Percentiles rank a stretch among this genome's conserved stretches.
Conservation (phyloP, 495 filamentous ascomycete genomes). For the Eremomyces bilateralis region DNA sequence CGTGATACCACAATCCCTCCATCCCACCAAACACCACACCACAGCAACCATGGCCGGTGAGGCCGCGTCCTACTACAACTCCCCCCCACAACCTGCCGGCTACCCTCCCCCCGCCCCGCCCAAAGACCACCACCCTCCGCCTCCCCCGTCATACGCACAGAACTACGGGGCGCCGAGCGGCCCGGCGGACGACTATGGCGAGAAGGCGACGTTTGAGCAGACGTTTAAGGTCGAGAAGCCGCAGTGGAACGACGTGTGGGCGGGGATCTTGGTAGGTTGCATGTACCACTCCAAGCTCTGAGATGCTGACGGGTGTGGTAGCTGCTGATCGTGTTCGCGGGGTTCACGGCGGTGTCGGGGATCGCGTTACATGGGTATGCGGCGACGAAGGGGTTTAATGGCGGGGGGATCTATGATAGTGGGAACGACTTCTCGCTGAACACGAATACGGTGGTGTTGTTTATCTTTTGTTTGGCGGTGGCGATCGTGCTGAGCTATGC, state of each 20-base stretch:
- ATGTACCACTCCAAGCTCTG: not conserved
- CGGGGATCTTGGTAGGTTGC: conserved; percentile 42
- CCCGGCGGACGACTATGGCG: conserved; percentile 1
- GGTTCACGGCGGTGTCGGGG: conserved; percentile 58
- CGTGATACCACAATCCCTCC: too few relatives aligned
- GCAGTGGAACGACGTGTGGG: conserved; percentile 80
- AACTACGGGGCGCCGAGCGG: too few relatives aligned
- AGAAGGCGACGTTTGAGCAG: conserved; percentile 48
- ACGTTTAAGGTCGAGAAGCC: conserved; percentile 60
- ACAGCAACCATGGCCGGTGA: too few relatives aligned
- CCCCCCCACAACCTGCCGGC: too few relatives aligned
- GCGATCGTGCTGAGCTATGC: conserved; percentile 51
- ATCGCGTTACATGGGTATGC: conserved; percentile 59
- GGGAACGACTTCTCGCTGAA: conserved; percentile 43
- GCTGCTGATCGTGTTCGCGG: conserved; percentile 51
- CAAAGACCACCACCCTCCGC: too few relatives aligned
- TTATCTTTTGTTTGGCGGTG: conserved; percentile 49
- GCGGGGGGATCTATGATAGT: conserved; percentile 51
- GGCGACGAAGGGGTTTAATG: conserved; percentile 39
- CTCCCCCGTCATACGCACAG: too few relatives aligned
- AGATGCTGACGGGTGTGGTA: conserved; percentile 10
- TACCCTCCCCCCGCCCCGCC: too few relatives aligned
- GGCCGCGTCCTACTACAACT: too few relatives aligned
- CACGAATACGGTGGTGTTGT: conserved; percentile 72
- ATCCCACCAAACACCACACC: too few relatives aligned